Evolutionary conservation across 495 filamentous ascomycete species (phyloP).

Genomic region (Tuber microsphaerosporum): DNA sequence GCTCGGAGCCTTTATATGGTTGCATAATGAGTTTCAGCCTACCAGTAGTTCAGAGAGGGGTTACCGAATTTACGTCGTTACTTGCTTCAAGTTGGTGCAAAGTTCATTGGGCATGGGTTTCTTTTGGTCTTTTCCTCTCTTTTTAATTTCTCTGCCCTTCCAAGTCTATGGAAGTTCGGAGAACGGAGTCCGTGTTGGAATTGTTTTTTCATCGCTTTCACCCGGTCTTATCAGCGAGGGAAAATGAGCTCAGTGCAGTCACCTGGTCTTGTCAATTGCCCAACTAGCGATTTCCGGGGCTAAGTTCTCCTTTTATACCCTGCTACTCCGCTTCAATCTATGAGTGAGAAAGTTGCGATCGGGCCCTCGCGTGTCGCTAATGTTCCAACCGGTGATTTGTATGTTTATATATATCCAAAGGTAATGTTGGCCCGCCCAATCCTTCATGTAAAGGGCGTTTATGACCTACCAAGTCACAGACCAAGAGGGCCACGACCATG

Average conservation of each 20-base stretch:
- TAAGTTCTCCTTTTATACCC: neutral
- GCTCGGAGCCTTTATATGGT: neutral
- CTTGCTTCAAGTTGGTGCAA: conserved; percentile 1
- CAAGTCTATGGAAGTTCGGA: neutral
- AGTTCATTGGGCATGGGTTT: neutral
- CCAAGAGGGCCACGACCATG: neutral
- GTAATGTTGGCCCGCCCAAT: neutral
- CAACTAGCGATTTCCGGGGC: neutral
- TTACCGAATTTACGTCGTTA: neutral
- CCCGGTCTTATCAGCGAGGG: neutral
- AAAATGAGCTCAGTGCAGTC: neutral
- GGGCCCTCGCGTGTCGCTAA: neutral
- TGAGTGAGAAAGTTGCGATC: neutral
- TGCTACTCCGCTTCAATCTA: neutral
- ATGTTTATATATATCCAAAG: neutral
- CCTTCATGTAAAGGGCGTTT: neutral
- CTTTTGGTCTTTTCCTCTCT: neutral
- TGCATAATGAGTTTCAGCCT: neutral
- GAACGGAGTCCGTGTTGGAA: conserved; percentile 1
- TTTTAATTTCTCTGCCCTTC: neutral
- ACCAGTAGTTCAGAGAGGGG: neutral
- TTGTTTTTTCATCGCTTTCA: neutral
- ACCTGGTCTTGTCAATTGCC: neutral
- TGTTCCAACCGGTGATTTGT: neutral
- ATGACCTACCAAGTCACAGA: neutral